phyloP scores from a whole-genome alignment of 306 rosid species.

The Pyrus betulifolia region DNA sequence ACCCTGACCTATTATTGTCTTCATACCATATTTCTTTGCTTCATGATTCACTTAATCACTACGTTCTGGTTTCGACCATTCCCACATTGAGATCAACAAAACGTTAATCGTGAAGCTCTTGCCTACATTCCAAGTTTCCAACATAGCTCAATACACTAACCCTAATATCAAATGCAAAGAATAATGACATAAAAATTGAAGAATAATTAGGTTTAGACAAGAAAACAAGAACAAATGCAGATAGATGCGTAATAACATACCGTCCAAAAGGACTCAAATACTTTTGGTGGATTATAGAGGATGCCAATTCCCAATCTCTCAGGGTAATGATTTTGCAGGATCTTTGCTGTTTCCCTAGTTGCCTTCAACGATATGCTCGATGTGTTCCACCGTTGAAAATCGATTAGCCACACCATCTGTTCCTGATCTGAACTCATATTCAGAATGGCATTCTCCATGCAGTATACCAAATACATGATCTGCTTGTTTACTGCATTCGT shows the following conservation, averaged over 20 bases:
- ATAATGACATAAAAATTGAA: not conserved
- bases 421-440: slow-evolving; percentile 43
- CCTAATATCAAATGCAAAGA: not conserved
- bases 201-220: not conserved
- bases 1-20: not conserved
- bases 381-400: slow-evolving; percentile 65
- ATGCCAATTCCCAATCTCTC: slow-evolving; percentile 74
- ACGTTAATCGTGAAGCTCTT: not conserved
- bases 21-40: not conserved
- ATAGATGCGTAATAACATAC: slow-evolving; percentile 26
- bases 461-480: slow-evolving; percentile 63
- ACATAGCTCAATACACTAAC: not conserved
- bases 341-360: slow-evolving; percentile 51
- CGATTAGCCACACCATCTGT: slow-evolving; percentile 77
- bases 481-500: slow-evolving; percentile 33
- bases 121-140: not conserved
- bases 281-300: slow-evolving; percentile 74
- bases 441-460: slow-evolving; percentile 73
- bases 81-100: not conserved
- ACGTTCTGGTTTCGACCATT: not conserved
- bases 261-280: slow-evolving; percentile 84
- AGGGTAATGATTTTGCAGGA: slow-evolving; percentile 76
- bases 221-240: not conserved
- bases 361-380: slow-evolving; percentile 52
- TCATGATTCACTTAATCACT: too few relatives aligned